Conservation (phyloP, 257 asterid species). For the Sherardia arvensis region DNA sequence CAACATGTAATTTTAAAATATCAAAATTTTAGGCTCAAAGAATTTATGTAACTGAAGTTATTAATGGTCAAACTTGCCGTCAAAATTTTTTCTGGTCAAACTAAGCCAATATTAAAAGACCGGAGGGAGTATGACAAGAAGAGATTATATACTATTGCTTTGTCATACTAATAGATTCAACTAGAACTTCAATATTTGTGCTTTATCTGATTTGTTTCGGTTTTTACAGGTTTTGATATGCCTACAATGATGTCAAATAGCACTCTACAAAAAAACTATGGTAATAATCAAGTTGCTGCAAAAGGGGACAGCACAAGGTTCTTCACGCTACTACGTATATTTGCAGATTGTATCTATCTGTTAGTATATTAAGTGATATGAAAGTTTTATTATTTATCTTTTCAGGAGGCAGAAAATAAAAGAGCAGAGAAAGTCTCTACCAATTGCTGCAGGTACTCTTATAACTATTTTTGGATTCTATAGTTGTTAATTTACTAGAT, state of each 20-base stretch:
- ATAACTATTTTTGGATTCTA: not conserved
- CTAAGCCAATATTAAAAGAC: no score
- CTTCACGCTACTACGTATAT: not conserved
- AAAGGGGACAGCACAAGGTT: slow-evolving; percentile 48
- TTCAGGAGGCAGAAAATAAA: slow-evolving; percentile 58
- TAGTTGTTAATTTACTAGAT: not conserved
- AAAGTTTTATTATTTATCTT: not conserved
- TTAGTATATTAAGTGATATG: not conserved
- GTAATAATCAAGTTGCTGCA: slow-evolving; percentile 18
- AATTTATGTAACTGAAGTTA: no score
- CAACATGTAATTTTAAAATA: no score
- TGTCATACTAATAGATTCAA: no score
- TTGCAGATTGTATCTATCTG: not conserved
- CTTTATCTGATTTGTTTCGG: no score
- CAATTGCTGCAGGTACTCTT: slow-evolving; percentile 67
- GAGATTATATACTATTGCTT: no score
- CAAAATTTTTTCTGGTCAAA: no score
- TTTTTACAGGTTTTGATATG: no score
- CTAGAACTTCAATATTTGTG: no score
- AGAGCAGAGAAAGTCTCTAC: slow-evolving; percentile 59
- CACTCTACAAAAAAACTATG: slow-evolving; percentile 18
- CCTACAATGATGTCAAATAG: slow-evolving; percentile 55
- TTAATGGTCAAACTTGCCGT: no score
- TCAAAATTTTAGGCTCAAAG: no score
- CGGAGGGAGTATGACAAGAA: no score